Base-by-base conservation (phyloP, 2,329 filamentous ascomycete species). In the Venturia oleaginea region DNA sequence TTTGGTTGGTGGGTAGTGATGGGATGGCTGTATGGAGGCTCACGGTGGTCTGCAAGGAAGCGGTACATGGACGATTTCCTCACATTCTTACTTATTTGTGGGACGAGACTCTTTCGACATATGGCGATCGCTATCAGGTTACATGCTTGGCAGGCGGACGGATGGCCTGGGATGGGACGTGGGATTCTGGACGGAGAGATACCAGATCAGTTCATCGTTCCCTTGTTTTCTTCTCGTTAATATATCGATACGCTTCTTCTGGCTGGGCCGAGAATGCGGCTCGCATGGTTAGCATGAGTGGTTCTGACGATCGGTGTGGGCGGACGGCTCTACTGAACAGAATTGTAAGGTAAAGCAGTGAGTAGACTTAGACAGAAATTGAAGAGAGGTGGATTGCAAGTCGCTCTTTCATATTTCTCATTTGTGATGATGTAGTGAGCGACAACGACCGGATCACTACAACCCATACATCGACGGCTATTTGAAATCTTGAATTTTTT, bases 231-330 rank as follows among this genome's bases (percentile, higher is more conserved):
- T 1, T 34, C 30, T 19, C 15, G 30, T 17, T 57, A 30, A 34
- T 57, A 57, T 34, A 57, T 2, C 51, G 15, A 22, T 32, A 57
- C 51, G 51, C 30, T 57, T 57, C 51, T 57, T 57, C 30, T 57
- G 51, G 51, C 51, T 57, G 51, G 51, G 51, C 51, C 51, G 51
- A 57, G 51, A 57, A 34, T 34, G 51, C 27, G 51, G 30, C 30
- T 17, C 8, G 51, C 51, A 34, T 57, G 30, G 27, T 37, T 32
- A 27, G 48, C 48, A 32, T 19, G 24, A n/a, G 48, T 24, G 51
- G 6, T n/a, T 22, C 15, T 57, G 51, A 57, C 19, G 51, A 57
- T 11, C 3, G 10, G 51, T 34, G 19, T 57, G 13, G 51, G 30
- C 30, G 30, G 51, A n/a, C n/a, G n/a, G n/a, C n/a, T 19, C 27